Conservation (phyloP, 2,329 filamentous ascomycete genomes). For the Aureobasidium musti region DNA sequence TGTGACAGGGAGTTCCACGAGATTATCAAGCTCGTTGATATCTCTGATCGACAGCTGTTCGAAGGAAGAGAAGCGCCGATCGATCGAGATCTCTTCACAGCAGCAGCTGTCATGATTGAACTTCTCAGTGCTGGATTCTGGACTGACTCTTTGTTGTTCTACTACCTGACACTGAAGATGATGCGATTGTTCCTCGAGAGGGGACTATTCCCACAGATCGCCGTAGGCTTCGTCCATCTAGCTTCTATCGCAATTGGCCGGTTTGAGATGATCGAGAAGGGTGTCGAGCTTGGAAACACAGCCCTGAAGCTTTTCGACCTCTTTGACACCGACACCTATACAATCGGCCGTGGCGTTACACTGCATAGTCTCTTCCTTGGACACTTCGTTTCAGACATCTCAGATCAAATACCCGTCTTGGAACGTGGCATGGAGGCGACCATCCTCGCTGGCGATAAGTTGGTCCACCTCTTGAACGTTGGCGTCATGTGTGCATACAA, state of each 20-base stretch:
- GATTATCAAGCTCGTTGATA: conserved; percentile 39
- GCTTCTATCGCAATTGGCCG: conserved; percentile 67
- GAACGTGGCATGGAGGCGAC: conserved; percentile 68
- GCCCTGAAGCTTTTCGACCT: conserved; percentile 66
- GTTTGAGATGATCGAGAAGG: conserved; percentile 70
- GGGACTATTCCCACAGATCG: conserved; percentile 69
- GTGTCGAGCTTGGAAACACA: conserved; percentile 63
- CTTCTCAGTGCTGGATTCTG: conserved; percentile 71
- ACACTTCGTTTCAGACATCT: conserved; percentile 66
- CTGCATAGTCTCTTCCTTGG: conserved; percentile 69
- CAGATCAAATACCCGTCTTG: conserved; percentile 59
- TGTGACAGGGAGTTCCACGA: conserved; percentile 73
- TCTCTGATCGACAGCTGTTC: conserved; percentile 41
- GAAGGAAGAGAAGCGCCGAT: conserved; percentile 49
- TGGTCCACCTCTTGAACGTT: conserved; percentile 70
- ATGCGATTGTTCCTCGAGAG: conserved; percentile 64
- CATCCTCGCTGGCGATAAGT: conserved; percentile 67
- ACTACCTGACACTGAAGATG: conserved; percentile 68
- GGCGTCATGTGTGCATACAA: conserved; percentile 67
- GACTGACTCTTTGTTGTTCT: conserved; percentile 71
- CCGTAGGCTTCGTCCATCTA: conserved; percentile 67
- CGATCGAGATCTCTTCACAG: conserved; percentile 59
- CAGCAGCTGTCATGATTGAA: conserved; percentile 71
- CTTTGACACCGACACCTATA: conserved; percentile 63
- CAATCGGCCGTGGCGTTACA: conserved; percentile 67